Conservation (phyloP, 2,329 filamentous ascomycete genomes). For the Lasiodiplodia gonubiensis region DNA sequence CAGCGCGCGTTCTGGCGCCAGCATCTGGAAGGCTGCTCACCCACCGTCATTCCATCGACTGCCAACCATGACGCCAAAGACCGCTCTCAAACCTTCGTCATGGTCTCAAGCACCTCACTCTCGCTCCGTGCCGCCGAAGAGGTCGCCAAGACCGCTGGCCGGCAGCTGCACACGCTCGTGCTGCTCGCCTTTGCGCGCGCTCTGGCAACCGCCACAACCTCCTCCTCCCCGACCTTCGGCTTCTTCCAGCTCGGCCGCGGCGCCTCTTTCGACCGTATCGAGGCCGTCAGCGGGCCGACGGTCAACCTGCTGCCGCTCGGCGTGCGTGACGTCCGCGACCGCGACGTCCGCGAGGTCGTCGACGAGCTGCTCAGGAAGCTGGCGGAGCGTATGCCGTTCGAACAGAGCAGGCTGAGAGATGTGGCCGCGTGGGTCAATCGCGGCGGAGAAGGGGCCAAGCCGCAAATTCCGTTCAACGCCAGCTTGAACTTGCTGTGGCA, state of each 20-base stretch:
- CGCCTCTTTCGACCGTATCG: conserved; percentile 36
- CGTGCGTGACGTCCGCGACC: conserved; percentile 30
- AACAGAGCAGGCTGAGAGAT: conserved; percentile 39
- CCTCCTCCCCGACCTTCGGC: conserved; percentile 37
- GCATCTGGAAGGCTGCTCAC: conserved; percentile 7
- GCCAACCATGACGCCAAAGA: background rate
- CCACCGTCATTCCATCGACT: background rate
- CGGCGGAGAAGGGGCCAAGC: background rate
- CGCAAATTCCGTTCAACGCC: conserved; percentile 37
- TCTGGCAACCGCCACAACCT: conserved; percentile 34
- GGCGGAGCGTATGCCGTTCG: conserved; percentile 37
- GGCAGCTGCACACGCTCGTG: conserved; percentile 39
- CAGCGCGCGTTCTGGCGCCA: conserved; percentile 21
- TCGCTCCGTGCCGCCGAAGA: conserved; percentile 35
- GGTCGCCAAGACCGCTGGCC: conserved; percentile 32
- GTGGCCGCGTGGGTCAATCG: conserved; percentile 33
- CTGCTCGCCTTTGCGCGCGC: conserved; percentile 39
- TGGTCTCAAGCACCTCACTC: conserved; percentile 35
- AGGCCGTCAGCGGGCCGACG: conserved; percentile 39
- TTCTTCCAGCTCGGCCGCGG: conserved; percentile 44
- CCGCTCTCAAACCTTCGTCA: conserved; percentile 33
- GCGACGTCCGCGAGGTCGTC: background rate
- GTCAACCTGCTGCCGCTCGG: conserved; percentile 41
- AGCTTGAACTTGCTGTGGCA: conserved; percentile 44
- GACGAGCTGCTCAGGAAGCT: conserved; percentile 34